These are phyloP conservation scores for Penicillium rolfsii DNA, from an alignment of 2,329 filamentous ascomycete genomes.

Conservation along the genomic window DNA sequence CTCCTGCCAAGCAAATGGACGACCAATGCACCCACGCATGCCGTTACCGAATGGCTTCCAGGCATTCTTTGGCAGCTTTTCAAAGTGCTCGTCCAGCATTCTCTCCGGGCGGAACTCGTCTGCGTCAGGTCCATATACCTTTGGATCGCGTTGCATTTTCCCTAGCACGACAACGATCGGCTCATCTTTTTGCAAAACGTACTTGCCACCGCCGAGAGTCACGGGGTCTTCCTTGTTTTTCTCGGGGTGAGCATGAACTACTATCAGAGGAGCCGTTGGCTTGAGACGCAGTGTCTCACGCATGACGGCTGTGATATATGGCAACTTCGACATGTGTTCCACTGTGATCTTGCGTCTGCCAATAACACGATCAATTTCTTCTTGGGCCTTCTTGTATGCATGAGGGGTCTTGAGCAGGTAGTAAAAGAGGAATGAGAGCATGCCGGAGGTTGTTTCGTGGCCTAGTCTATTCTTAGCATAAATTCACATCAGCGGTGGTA, in stretches of 20 bases:
- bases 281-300: slow-evolving; percentile 66
- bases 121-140: slow-evolving; percentile 67
- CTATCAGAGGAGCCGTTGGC: slow-evolving; percentile 61
- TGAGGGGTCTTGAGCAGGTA: slow-evolving; percentile 66
- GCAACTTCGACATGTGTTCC: slow-evolving; percentile 66
- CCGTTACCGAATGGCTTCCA: slow-evolving; percentile 80
- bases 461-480: slow-evolving; percentile 38
- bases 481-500: neutral
- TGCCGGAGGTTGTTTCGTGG: slow-evolving; percentile 72
- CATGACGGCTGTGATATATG: slow-evolving; percentile 67
- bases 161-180: slow-evolving; percentile 55
- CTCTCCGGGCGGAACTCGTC: slow-evolving; percentile 70
- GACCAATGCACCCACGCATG: slow-evolving; percentile 70
- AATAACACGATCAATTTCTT: slow-evolving; percentile 69
- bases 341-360: slow-evolving; percentile 61
- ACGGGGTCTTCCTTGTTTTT: slow-evolving; percentile 47
- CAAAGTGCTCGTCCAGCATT: slow-evolving; percentile 71
- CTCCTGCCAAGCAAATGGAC: slow-evolving; percentile 77
- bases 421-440: slow-evolving; percentile 68
- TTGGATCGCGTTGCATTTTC: slow-evolving; percentile 64
- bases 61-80: slow-evolving; percentile 63
- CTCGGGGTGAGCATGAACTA: slow-evolving; percentile 53
- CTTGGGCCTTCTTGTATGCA: slow-evolving; percentile 63
- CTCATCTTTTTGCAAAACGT: slow-evolving; percentile 59
- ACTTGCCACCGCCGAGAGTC: slow-evolving; percentile 64